These are phyloP conservation scores for Hanseniaspora guilliermondii DNA, from an alignment of 805 yeast species.

Conservation along the genomic window DNA sequence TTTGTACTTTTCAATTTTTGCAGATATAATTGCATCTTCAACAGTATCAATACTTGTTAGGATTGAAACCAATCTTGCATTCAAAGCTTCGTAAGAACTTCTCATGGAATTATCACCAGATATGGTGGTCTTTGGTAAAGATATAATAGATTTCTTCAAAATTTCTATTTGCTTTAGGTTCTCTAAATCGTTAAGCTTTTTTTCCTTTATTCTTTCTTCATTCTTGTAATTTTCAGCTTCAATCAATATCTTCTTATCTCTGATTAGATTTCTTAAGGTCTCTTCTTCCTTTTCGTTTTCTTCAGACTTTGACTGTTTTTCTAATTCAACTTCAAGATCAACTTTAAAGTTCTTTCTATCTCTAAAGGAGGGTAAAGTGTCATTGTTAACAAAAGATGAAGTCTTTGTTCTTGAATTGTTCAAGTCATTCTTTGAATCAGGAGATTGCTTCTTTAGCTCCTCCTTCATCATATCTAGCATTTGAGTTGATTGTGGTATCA, in stretches of 20 bases:
- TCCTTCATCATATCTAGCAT: slow-evolving; percentile 64
- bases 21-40: slow-evolving; percentile 55
- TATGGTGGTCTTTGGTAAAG: slow-evolving; percentile 28
- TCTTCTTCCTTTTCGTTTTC: slow-evolving; percentile 29
- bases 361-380: slow-evolving; percentile 57
- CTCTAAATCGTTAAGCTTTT: slow-evolving; percentile 23
- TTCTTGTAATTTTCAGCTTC: slow-evolving; percentile 31
- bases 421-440: slow-evolving; percentile 11
- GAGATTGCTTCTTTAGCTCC: slow-evolving; percentile 22
- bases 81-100: slow-evolving; percentile 45
- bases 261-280: slow-evolving; percentile 49
- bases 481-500: slow-evolving; percentile 75
- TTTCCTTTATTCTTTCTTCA: slow-evolving; percentile 28
- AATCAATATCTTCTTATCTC: slow-evolving; percentile 58
- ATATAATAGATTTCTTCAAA: slow-evolving; percentile 47
- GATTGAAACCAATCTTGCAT: slow-evolving; percentile 61
- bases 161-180: slow-evolving; percentile 48
- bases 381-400: slow-evolving; percentile 64
- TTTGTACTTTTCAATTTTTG: slow-evolving; percentile 54
- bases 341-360: slow-evolving; percentile 37
- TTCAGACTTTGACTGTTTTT: slow-evolving; percentile 15
- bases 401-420: slow-evolving; percentile 20
- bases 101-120: slow-evolving; percentile 33
- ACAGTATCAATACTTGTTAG: slow-evolving; percentile 49
- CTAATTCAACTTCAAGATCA: slow-evolving; percentile 10